Evolutionary conservation across 371 early-diverging fungal species (phyloP).

Genomic region (Mortierella sp.): DNA sequence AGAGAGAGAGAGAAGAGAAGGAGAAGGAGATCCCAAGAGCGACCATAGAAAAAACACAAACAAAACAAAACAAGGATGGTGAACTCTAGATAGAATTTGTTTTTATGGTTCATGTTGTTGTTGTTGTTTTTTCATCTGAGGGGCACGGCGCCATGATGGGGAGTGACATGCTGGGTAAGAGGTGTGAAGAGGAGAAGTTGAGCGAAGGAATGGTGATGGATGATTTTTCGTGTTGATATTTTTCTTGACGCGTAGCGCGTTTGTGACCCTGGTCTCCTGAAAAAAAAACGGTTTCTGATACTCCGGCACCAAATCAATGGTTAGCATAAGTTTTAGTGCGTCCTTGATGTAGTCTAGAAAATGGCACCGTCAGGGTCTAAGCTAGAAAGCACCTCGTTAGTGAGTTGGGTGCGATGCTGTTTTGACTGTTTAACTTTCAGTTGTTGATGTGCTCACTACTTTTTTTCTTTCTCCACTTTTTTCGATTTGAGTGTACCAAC

Average conservation of each 20-base stretch:
- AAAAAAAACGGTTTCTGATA: too few species aligned
- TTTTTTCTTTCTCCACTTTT: neutral
- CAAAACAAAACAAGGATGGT: neutral
- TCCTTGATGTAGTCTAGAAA: too few species aligned
- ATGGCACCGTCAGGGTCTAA: too few species aligned
- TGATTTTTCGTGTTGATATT: neutral
- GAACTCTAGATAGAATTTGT: neutral
- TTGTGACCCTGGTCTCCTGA: neutral
- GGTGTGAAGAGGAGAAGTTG: neutral
- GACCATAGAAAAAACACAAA: neutral
- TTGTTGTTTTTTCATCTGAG: neutral
- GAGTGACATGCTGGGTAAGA: too few species aligned
- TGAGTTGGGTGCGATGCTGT: neutral
- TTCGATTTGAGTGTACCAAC: neutral
- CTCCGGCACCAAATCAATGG: too few species aligned
- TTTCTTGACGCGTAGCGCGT: neutral
- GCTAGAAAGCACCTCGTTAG: too few species aligned
- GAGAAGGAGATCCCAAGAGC: neutral
- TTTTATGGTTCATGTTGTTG: neutral
- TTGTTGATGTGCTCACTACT: neutral
- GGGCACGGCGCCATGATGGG: too few species aligned
- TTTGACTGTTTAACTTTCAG: neutral
- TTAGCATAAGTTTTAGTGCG: too few species aligned
- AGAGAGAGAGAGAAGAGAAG: neutral
- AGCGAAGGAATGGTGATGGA: neutral